Percentiles rank a stretch among this genome's conserved stretches.
Conservation (phyloP, 1,139 yeast species). For the Debaryomycetaceae sp. region DNA sequence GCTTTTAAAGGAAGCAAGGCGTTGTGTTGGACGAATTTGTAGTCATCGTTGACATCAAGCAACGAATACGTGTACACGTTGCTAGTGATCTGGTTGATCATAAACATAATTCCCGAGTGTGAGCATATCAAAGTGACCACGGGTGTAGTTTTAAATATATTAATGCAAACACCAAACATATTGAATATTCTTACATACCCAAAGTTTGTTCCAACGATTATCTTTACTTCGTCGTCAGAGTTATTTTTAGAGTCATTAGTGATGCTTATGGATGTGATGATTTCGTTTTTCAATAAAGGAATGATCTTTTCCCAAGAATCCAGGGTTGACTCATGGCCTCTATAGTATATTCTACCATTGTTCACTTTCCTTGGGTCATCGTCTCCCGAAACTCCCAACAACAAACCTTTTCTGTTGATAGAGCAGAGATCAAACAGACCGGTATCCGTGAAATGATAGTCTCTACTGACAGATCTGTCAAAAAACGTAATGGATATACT, state of each 20-base stretch:
- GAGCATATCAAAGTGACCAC: conserved; percentile 38
- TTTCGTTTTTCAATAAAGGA: conserved; percentile 34
- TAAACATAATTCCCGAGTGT: conserved; percentile 27
- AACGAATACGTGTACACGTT: conserved; percentile 36
- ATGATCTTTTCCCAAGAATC: conserved; percentile 44
- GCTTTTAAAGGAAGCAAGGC: conserved; percentile 34
- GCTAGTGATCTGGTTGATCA: conserved; percentile 28
- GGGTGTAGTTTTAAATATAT: conserved; percentile 38
- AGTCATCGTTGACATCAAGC: conserved; percentile 34
- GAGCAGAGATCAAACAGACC: conserved; percentile 73
- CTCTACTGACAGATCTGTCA: conserved; percentile 74
- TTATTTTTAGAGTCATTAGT: conserved; percentile 19
- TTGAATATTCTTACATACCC: conserved; percentile 44
- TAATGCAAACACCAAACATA: conserved; percentile 39
- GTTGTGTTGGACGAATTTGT: conserved; percentile 40
- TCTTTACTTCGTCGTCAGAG: conserved; percentile 25
- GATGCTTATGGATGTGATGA: conserved; percentile 36
- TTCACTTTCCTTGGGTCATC: conserved; percentile 13
- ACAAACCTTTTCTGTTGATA: conserved; percentile 60
- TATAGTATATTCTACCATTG: conserved; percentile 37
- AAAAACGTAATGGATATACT: conserved; percentile 84
- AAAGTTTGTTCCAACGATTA: conserved; percentile 39
- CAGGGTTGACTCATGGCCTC: conserved; percentile 43
- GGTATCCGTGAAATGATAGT: conserved; percentile 81
- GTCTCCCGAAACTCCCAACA: conserved; percentile 52